Base-by-base conservation (phyloP, 768 basidiomycete species). In the Mycena polygramma region DNA sequence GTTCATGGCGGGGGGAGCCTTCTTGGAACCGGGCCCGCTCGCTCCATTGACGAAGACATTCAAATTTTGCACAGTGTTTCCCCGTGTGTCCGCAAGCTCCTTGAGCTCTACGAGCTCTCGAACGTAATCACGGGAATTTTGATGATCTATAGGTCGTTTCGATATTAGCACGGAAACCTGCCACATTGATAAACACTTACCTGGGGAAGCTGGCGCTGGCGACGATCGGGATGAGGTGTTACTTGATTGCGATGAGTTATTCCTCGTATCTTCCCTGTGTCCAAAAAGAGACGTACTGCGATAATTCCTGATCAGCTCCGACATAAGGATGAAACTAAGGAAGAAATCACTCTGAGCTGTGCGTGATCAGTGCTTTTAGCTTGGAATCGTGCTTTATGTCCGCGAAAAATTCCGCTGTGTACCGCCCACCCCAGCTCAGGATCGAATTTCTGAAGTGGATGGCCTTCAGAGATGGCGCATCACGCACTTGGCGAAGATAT, bases 401-500 rank as follows among this genome's bases (percentile, higher is more conserved):
- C 20, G 11, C 14, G 24, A 2, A 19, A 3, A 59, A 19, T 13
- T 39, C 36, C n/a, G n/a, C n/a, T n/a, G n/a, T n/a, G n/a, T n/a
- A n/a, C 2, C 20, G 4, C 48, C n/a, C 37, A 39, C 39, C 39
- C 37, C 35, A 22, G n/a, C 9, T n/a, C 3, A 35, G 20, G 7
- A 5, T 19, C 39, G 20, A 15, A 45, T 26, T n/a, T 24, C 3
- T 41, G 26, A 24, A 59, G 10, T 26, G 41, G 22, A 45, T 24
- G 19, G 45, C 30, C 57, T 58, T 58, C 6, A 58, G 13, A 43
- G 57, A 59, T 13, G 58, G 58, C 43, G 30, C 15, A 24, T 59
- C 10, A 24, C 45, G 20, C 41, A 59, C 3, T 46, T 46, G n/a
- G 5, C 39, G 58, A 46, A 59, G 41, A 26, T 45, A 59, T 4